phyloP scores from a whole-genome alignment of 495 filamentous ascomycete species.

The Lasiosphaeria hispida region DNA sequence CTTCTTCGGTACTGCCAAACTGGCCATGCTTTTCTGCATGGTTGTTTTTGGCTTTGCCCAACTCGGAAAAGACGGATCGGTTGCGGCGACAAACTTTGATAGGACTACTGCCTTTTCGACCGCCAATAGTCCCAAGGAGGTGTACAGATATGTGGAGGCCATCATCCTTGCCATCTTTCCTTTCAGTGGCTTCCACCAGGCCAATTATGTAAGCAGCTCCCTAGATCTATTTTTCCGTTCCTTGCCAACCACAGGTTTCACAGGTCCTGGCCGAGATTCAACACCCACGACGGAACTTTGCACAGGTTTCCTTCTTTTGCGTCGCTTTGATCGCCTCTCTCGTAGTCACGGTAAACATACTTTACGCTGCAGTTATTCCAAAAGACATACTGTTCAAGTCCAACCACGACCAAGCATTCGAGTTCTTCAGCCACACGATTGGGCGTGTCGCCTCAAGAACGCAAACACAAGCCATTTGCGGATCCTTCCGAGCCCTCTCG shows the following conservation, averaged over 20 bases:
- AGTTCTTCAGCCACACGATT: constrained; percentile 21
- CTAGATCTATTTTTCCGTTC: background rate
- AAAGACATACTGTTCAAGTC: constrained; percentile 14
- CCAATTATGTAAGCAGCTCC: constrained; percentile 19
- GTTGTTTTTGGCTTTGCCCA: constrained; percentile 15
- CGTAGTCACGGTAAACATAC: constrained; percentile 7
- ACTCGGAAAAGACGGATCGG: constrained; percentile 9
- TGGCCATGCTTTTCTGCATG: constrained; percentile 39
- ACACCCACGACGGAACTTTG: constrained; percentile 21
- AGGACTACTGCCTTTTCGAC: constrained; percentile 9
- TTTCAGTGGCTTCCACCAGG: constrained; percentile 24
- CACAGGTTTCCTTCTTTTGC: constrained; percentile 45
- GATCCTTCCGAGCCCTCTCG: constrained; percentile 15
- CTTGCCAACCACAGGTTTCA: background rate
- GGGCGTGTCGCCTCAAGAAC: background rate
- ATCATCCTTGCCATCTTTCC: constrained; percentile 21
- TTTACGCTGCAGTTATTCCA: constrained; percentile 23
- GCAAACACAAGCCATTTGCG: constrained; percentile 27
- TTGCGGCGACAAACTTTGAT: constrained; percentile 14
- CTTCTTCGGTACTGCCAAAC: constrained; percentile 16
- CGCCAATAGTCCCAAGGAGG: constrained; percentile 7
- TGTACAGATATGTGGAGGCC: constrained; percentile 42
- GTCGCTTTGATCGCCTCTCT: constrained; percentile 21
- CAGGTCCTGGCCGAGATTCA: constrained; percentile 23
- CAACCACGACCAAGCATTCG: constrained; percentile 13